phyloP scores from a whole-genome alignment of 176 grass and related monocot genomes.

The Carex scoparia region DNA sequence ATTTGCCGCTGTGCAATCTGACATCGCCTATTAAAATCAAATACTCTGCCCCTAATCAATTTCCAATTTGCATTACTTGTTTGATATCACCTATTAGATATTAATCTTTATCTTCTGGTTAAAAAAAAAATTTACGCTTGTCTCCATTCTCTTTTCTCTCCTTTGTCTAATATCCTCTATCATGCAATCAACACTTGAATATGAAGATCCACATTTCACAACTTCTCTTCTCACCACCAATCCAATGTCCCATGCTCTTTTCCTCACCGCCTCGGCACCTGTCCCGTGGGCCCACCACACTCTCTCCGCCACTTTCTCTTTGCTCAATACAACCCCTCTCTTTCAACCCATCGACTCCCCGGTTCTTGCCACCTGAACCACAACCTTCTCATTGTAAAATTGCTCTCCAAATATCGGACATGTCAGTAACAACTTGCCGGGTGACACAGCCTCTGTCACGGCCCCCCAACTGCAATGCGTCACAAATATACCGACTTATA shows the following conservation, averaged over 20 bases:
- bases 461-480: constrained; percentile 65
- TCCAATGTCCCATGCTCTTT: constrained; percentile 24
- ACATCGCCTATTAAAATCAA: too few species aligned
- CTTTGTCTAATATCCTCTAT: constrained; percentile 31
- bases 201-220: constrained; percentile 39
- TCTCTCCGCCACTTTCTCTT: constrained; percentile 39
- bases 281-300: constrained; percentile 29
- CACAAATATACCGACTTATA: constrained; percentile 40
- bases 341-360: constrained; percentile 34
- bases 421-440: constrained; percentile 34
- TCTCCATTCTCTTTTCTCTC: not conserved
- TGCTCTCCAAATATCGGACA: constrained; percentile 61
- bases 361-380: constrained; percentile 33
- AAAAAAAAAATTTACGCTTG: not conserved
- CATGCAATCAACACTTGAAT: constrained; percentile 35
- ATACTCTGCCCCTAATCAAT: too few species aligned
- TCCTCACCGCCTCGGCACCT: constrained; percentile 20
- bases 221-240: constrained; percentile 22
- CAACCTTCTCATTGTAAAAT: constrained; percentile 71
- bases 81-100: too few species aligned
- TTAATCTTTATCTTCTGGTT: too few species aligned
- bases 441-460: constrained; percentile 44
- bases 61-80: too few species aligned
- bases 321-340: constrained; percentile 31
- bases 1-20: too few species aligned